Percentiles rank a stretch among this genome's conserved stretches.
Evolutionary conservation across 1,284 basidiomycete genomes (phyloP).

Genomic region (Rhodotorula sp.): DNA sequence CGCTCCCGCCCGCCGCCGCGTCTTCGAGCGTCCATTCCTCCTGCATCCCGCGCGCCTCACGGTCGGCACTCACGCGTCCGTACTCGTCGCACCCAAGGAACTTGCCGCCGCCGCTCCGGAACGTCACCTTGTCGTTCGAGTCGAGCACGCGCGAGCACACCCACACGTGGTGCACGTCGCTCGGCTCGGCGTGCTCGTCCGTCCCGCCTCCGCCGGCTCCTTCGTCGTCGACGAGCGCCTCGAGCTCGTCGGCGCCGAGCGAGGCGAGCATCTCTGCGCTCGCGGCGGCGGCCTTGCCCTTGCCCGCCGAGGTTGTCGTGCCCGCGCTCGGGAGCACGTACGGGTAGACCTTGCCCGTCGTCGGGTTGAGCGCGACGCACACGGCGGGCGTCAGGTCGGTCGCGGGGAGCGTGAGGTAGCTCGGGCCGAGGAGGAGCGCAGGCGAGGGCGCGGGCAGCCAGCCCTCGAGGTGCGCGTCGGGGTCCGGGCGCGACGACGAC

Average conservation of each 20-base stretch:
- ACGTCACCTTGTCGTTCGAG: slow-evolving; percentile 69
- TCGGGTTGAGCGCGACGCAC: slow-evolving; percentile 73
- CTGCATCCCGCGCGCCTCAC: slow-evolving; percentile 76
- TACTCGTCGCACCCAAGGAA: slow-evolving; percentile 81
- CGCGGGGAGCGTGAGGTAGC: slow-evolving; percentile 74
- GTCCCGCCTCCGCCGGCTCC: background rate
- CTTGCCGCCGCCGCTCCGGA: slow-evolving; percentile 79
- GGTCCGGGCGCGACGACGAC: slow-evolving; percentile 41
- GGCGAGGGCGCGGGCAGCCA: slow-evolving; percentile 75
- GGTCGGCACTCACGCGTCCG: slow-evolving; percentile 74
- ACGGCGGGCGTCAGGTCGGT: slow-evolving; percentile 64
- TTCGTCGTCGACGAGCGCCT: slow-evolving; percentile 47
- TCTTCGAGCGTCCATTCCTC: slow-evolving; percentile 72
- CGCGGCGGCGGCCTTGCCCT: background rate
- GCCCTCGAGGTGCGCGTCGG: slow-evolving; percentile 48
- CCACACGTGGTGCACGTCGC: slow-evolving; percentile 83
- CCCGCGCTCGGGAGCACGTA: slow-evolving; percentile 60
- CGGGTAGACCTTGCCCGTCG: slow-evolving; percentile 64
- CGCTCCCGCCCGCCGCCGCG: slow-evolving; percentile 62
- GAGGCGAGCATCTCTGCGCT: slow-evolving; percentile 43
- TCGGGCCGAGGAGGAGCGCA: slow-evolving; percentile 74
- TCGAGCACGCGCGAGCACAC: slow-evolving; percentile 78
- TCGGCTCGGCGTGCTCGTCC: slow-evolving; percentile 53
- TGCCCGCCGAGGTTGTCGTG: slow-evolving; percentile 48
- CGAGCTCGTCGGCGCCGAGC: slow-evolving; percentile 36